phyloP scores from a whole-genome alignment of 371 early-diverging fungal species.

The Catenaria anguillulae region DNA sequence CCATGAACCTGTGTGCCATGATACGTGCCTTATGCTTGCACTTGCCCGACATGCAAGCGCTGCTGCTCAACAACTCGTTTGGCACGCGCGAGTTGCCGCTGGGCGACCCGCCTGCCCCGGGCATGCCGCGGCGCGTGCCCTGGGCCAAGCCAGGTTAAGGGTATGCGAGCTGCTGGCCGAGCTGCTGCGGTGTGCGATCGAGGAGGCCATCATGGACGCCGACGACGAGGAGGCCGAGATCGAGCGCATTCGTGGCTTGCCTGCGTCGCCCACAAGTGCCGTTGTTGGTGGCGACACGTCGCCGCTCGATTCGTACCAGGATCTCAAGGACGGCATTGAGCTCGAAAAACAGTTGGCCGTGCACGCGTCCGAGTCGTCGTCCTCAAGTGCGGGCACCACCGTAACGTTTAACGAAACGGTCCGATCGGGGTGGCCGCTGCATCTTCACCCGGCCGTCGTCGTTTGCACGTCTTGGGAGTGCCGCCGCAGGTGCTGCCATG shows the following conservation, averaged over 20 bases:
- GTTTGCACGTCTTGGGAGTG: background rate
- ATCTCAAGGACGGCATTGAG: background rate
- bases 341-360: no score
- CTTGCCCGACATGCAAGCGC: background rate
- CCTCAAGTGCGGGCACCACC: background rate
- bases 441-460: background rate
- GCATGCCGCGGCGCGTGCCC: conserved; percentile 5
- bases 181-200: conserved; percentile 34
- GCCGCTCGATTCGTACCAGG: background rate
- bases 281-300: background rate
- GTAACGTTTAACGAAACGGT: background rate
- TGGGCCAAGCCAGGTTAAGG: conserved; percentile 83
- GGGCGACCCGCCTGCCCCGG: conserved; percentile 10
- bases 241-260: background rate
- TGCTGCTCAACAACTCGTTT: background rate
- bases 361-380: no score
- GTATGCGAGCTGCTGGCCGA: conserved; percentile 94
- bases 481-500: no score
- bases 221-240: background rate
- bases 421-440: no score
- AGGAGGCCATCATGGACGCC: conserved; percentile 4
- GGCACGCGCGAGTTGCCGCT: background rate
- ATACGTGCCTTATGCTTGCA: conserved; percentile 8
- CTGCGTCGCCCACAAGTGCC: no score
- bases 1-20: conserved; percentile 19